Evolutionary conservation across 495 filamentous ascomycete species (phyloP), one percentile per base, ranked within the genome.

Genomic region (Penicillium cosmopolitanum): DNA sequence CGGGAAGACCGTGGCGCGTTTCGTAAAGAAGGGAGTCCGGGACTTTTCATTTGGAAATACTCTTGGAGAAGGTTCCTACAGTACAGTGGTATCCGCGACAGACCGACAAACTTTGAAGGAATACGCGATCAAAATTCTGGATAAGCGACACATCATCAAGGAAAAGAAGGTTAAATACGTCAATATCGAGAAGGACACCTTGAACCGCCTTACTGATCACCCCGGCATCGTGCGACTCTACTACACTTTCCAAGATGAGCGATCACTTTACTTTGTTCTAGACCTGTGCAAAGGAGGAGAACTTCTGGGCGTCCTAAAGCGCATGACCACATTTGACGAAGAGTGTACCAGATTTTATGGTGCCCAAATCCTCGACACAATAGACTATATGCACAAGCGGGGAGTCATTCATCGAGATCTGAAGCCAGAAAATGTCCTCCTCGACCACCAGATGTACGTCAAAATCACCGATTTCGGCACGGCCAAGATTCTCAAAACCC

Each of bases 81-180:
- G 94, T 72, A 98, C 93, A 15, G 96, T 99, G 51, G 85, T 95
- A 54, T 85, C 95, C 44, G 96, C 94, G 47, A 98, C 96, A 5
- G 96, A 99, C 67, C 86, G 96, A 50, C 93, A 97, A 73, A 98
- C 92, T 0, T 77, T 96, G 47, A 95, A 96, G 61, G 96, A 99
- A 72, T 98, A 97, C 69, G 96, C 96, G 28, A 94, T 99, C 76
- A 99, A 99, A 70, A 94, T 99, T 25, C 82, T 99, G 42, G 95
- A 98, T 75, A 99, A 99, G 77, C 87, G 92, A 62, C 96, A 99
- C 74, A 99, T 99, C 66, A 98, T 99, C 81, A 98, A 97, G 78
- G 96, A 99, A 77, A 97, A 94, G 74, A 99, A 99, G 81, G 96
- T 99, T 63, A 99, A 99, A 80, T 99, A 99, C 71, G 96, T 99